Base-by-base conservation (phyloP, 2,329 filamentous ascomycete genomes). In the Sarocladiaceae sp. region DNA sequence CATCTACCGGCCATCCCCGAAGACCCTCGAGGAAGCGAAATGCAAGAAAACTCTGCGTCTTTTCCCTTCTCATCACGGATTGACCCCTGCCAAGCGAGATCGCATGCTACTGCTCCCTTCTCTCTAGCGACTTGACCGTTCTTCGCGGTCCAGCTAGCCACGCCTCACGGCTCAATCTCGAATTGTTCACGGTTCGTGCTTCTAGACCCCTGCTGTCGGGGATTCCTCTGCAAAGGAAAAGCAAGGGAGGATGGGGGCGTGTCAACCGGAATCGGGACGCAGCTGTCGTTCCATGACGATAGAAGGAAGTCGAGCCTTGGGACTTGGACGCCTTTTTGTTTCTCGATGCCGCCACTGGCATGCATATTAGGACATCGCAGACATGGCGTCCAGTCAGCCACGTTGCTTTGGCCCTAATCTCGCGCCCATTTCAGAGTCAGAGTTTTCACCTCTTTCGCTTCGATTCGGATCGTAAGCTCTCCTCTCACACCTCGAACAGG, bases 341-440 rank as follows among this genome's bases (percentile, higher is more conserved):
- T n/a, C n/a, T n/a, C n/a, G n/a, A n/a, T n/a, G n/a, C n/a, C n/a
- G n/a, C 34, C 34, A 39, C 26, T 39, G 34, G 34, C 15, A 26
- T 39, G 34, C n/a, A 21, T 16, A 19, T 26, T 4, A 21, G 18
- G 16, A 16, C 34, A 16, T 11, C 33, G 21, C 10, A 20, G 18
- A 7, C 9, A 35, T 19, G 33, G n/a, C 19, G 10, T 39, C 34
- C 34, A 39, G 34, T 21, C 34, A 39, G 34, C 34, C 34, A 39
- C 34, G 34, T 39, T n/a, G 6, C 21, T 11, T 39, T 16, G 34
- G 21, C 21, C 34, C 26, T 6, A 39, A 10, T 20, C 10, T 4
- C n/a, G n/a, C n/a, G n/a, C 4, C 6, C 34, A 39, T 15, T 21
- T 16, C n/a, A 39, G 19, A 39, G 11, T 15, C 33, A 35, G 6